Base-by-base conservation (phyloP, 176 grass and related monocot genomes). In the Cenchrus fungigraminus region DNA sequence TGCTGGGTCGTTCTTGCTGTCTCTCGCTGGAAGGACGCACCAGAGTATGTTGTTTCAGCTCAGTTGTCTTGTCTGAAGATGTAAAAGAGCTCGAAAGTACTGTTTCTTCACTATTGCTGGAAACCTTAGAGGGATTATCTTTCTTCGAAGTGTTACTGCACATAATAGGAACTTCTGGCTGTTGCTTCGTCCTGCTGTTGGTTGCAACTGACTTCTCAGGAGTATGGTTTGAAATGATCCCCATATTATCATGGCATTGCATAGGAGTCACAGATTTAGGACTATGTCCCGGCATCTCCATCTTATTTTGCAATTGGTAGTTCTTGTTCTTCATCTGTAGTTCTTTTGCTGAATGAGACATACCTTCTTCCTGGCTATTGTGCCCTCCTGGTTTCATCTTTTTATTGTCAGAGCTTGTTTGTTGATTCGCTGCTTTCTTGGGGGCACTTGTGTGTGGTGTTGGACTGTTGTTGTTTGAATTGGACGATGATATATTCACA, bases 21-120 rank as follows among this genome's bases (percentile, higher is more conserved):
- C 34, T 93, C 83, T 85, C 88, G 72, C 90, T 94, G 16, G 52
- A 79, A 83, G 84, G 44, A 68, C 84, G 80, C n/a, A 87, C 60
- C 43, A 78, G 68, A 79, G 46, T 66, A 82, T 79, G 86, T 73
- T 74, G 79, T 70, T 82, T 81, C 66, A 60, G 40, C 4, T 86
- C 75, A 31, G 29, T 51, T 78, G 40, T 78, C 70, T 74, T 84
- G 68, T 67, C 80, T 51, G 75, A 84, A 74, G 86, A 66, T 62
- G 78, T 67, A 82, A 71, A 78, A 17, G 71, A n/a, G 55, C 67
- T 46, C 61, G 86, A 67, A 82, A 57, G 49, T 34, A 73, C 9
- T 59, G 9, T 45, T 82, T 82, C 83, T 12, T 46, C 34, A 6
- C 54, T 71, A 62, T 45, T 34, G 53, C n/a, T 60, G 5, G 31